Base-by-base conservation (phyloP, 495 filamentous ascomycete species). In the Neurospora hispaniola region DNA sequence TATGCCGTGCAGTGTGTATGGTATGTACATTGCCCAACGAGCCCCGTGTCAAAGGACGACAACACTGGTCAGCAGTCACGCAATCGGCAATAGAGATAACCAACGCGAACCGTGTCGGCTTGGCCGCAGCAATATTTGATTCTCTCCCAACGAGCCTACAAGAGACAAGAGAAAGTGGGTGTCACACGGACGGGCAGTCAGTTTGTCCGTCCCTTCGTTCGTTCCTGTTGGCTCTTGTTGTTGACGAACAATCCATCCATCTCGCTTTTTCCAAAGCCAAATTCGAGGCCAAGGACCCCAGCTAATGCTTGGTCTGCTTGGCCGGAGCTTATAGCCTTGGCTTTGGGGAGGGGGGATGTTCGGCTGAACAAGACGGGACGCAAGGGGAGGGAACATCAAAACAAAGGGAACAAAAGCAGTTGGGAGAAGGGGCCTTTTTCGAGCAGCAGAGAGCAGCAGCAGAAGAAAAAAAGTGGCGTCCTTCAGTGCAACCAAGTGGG, bases 401-500 rank as follows among this genome's bases (percentile, higher is more conserved):
- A 12, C 20, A 54, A 54, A 54, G n/a, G 12, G 23, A 62, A 62
- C 11, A 62, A 62, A 62, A 62, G 54, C 27, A 35, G 54, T 62
- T 62, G 54, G 27, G 27, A 35, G 27, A 18, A 35, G 27, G 54
- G 18, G 54, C 14, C 54, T 16, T 62, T 62, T 62, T 62, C 54
- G 54, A 62, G 27, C 27, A 62, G 54, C 46, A 35, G 23, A 62
- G 54, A 62, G 31, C 54, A 62, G 35, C 35, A 38, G 35, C 5
- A 31, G 8, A 44, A 42, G 7, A 71, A 71, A 41, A 41, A 10
- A 59, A 62, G 41, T 38, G 31, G 27, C 27, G 54, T 38, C 16
- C 70, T n/a, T 35, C 18, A 54, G 70, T 68, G 43, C 70, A 71
- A 71, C 39, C 35, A 35, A 62, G 54, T 27, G 70, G 70, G 70